These are phyloP conservation scores for Tricholoma flavovirens DNA, from an alignment of 768 basidiomycete species.

Conservation along the genomic window DNA sequence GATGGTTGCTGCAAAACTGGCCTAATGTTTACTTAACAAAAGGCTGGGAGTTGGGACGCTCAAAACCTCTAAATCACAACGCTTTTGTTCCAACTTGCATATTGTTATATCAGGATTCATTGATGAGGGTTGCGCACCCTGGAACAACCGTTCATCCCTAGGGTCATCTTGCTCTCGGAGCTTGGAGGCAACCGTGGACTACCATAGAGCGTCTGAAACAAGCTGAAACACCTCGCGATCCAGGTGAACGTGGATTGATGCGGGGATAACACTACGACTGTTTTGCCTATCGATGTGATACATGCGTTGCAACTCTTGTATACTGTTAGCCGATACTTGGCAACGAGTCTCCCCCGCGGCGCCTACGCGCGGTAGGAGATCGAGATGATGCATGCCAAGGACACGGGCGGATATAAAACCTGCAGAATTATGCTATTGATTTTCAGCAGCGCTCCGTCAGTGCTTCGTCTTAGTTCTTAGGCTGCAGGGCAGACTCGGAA, in stretches of 20 bases:
- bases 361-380: too few relatives aligned
- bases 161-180: neutral
- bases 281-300: too few relatives aligned
- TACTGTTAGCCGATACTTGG: too few relatives aligned
- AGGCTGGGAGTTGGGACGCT: neutral
- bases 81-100: neutral
- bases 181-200: neutral
- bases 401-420: neutral
- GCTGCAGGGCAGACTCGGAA: too few relatives aligned
- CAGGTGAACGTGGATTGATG: too few relatives aligned
- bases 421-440: neutral
- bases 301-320: neutral
- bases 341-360: too few relatives aligned
- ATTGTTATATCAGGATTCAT: neutral
- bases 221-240: neutral
- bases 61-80: neutral
- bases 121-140: neutral
- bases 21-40: neutral
- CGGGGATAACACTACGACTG: too few relatives aligned
- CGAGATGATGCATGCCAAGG: neutral
- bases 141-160: neutral
- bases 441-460: neutral
- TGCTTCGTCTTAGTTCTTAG: too few relatives aligned
- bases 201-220: too few relatives aligned
- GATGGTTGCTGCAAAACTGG: conserved; percentile 61